Evolutionary conservation across 352 stramenopile species (phyloP).

Genomic region (Phytophthora constricta): DNA sequence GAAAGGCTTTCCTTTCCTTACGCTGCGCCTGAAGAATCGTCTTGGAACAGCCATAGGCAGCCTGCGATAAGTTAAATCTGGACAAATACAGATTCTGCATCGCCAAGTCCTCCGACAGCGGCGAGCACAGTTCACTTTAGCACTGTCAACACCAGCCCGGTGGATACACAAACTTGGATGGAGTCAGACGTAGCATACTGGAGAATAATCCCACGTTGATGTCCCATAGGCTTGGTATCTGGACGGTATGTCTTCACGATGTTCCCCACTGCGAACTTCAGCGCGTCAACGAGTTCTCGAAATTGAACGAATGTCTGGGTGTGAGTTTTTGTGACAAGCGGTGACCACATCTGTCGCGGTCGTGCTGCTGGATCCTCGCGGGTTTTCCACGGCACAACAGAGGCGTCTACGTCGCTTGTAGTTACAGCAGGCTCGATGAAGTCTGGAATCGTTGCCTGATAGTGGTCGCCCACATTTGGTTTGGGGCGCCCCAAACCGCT

Average conservation of each 20-base stretch:
- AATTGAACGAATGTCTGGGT: slow-evolving; percentile 60
- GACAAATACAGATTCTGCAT: slow-evolving; percentile 68
- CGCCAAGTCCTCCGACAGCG: slow-evolving; percentile 73
- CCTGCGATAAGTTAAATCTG: slow-evolving; percentile 77
- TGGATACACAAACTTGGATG: slow-evolving; percentile 67
- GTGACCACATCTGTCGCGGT: slow-evolving; percentile 74
- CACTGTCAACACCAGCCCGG: slow-evolving; percentile 47
- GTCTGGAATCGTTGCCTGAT: slow-evolving; percentile 60
- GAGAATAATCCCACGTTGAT: slow-evolving; percentile 73
- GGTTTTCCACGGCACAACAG: slow-evolving; percentile 41
- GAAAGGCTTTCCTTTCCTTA: slow-evolving; percentile 68
- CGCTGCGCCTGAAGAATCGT: slow-evolving; percentile 53
- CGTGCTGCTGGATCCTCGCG: slow-evolving; percentile 26
- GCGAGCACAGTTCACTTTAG: slow-evolving; percentile 71
- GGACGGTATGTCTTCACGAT: slow-evolving; percentile 68
- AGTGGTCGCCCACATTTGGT: slow-evolving; percentile 69
- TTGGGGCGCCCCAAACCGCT: slow-evolving; percentile 66
- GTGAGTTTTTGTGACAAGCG: slow-evolving; percentile 53
- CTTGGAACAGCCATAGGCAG: slow-evolving; percentile 58
- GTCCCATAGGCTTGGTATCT: slow-evolving; percentile 43
- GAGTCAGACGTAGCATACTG: slow-evolving; percentile 49
- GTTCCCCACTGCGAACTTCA: slow-evolving; percentile 74
- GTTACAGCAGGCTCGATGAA: slow-evolving; percentile 35
- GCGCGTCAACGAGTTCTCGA: slow-evolving; percentile 53
- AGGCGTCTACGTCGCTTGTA: slow-evolving; percentile 24